phyloP scores from a whole-genome alignment of 139 green algal genomes.

The Picochlorum sp. region DNA sequence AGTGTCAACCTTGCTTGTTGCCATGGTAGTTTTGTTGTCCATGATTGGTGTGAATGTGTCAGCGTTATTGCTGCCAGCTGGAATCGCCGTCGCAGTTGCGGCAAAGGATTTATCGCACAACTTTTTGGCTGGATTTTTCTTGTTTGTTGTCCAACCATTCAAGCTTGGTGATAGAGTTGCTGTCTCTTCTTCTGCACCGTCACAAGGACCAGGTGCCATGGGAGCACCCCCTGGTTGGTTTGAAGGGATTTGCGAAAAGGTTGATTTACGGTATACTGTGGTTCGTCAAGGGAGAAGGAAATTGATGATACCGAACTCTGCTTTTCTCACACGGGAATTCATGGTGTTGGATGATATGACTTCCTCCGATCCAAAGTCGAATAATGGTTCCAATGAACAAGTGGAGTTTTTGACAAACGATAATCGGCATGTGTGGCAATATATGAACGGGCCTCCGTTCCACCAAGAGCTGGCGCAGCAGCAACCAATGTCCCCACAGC shows the following conservation, averaged over 20 bases:
- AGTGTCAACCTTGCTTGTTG: constrained; percentile 35
- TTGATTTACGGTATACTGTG: constrained; percentile 59
- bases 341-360: constrained; percentile 44
- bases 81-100: constrained; percentile 49
- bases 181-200: constrained; percentile 23
- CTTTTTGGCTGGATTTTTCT: constrained; percentile 58
- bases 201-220: neutral
- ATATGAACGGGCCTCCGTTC: constrained; percentile 9
- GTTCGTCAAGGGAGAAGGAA: constrained; percentile 40
- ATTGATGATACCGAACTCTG: constrained; percentile 56
- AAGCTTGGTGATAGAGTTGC: constrained; percentile 53
- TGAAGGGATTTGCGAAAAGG: constrained; percentile 55
- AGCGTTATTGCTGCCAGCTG: constrained; percentile 57
- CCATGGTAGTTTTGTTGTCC: constrained; percentile 48
- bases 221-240: constrained; percentile 39
- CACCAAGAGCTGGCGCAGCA: constrained; percentile 2
- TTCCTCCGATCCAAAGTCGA: neutral
- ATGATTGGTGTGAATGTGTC: constrained; percentile 60
- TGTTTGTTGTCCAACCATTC: constrained; percentile 55
- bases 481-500: neutral
- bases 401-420: constrained; percentile 10
- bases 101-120: constrained; percentile 58
- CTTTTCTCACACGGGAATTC: constrained; percentile 59
- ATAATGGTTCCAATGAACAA: neutral
- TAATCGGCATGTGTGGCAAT: constrained; percentile 12